Conservation (phyloP, 176 grass and related monocot species). For the Rhipidocladum racemiflorum region DNA sequence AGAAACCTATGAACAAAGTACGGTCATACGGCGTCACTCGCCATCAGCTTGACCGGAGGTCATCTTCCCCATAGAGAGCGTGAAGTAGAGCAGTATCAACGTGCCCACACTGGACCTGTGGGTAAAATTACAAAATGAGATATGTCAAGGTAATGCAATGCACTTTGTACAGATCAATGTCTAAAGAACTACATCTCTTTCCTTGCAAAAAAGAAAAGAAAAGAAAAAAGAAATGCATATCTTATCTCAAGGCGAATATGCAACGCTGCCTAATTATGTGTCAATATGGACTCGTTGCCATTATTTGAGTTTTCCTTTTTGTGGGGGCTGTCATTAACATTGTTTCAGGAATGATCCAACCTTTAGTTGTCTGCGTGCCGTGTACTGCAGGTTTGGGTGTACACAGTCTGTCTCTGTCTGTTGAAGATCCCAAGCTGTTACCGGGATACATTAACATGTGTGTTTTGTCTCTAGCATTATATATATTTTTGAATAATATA, state of each 20-base stretch:
- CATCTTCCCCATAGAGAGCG: slow-evolving; percentile 53
- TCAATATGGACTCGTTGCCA: not conserved
- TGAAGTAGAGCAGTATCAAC: slow-evolving; percentile 56
- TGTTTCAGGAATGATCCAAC: not conserved
- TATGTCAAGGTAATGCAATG: not conserved
- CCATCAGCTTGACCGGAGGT: slow-evolving; percentile 13
- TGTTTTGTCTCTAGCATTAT: not conserved
- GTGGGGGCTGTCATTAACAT: not conserved
- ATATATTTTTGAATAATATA: not conserved
- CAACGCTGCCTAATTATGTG: not conserved
- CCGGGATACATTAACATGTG: too few relatives aligned
- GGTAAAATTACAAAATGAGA: not conserved
- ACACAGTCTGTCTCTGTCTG: not conserved
- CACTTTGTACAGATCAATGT: not conserved
- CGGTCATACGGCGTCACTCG: slow-evolving; percentile 21
- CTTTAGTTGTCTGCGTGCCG: not conserved
- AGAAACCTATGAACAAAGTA: not conserved
- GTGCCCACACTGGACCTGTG: slow-evolving; percentile 61
- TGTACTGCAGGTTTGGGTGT: not conserved
- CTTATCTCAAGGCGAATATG: not conserved
- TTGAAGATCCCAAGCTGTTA: not conserved
- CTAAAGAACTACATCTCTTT: not conserved
- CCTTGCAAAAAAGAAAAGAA: not conserved
- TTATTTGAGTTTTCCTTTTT: not conserved
- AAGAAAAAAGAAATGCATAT: not conserved